Evolutionary conservation across 2,329 filamentous ascomycete species (phyloP), one percentile per base, ranked within the genome.

Genomic region (Sporothrix globosa): DNA sequence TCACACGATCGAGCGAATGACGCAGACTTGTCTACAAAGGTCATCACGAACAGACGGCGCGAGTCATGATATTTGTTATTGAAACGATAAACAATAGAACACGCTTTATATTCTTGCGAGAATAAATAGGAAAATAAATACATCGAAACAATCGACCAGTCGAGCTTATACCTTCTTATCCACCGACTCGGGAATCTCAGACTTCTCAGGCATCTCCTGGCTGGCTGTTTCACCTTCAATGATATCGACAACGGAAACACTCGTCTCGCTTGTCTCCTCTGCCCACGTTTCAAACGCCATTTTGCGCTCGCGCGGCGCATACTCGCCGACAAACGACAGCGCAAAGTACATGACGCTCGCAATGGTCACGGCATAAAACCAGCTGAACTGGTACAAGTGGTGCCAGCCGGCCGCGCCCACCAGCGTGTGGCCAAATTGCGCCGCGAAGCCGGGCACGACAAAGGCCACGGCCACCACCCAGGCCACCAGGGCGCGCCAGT

Each of bases 171-270:
- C 65, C 50, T 67, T 67, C 30, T 41, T 54, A 6, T 53, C 65
- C 4, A 67, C 34, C 10, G 65, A 54, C 14, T 41, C 50, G 50
- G 54, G 54, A 6, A 54, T 67, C 34, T 46, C 65, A 6, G 65
- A 67, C 27, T 30, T 30, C 3, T 30, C 27, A 30, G 27, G 5
- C 4, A n/a, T 50, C 17, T 67, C 65, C 34, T 67, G 65, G 50
- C 65, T 67, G 27, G 65, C 34, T 19, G 50, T 41, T 21, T 73
- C 69, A 63, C 74, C 70, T 1, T 74, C 73, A 11, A 74, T 75
- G 5, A 73, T 30, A 3, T 30, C 27, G 27, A 30, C 27, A 30
- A 30, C 27, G 3, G 27, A 30, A 30, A 30, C 27, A 4, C 27
- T 27, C 4, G 27, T 27, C 27, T 30, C 27, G 27, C 3, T 30